These are phyloP conservation scores for Conticribra weissflogii DNA, from an alignment of 108 stramenopile genomes.

Conservation along the genomic window DNA sequence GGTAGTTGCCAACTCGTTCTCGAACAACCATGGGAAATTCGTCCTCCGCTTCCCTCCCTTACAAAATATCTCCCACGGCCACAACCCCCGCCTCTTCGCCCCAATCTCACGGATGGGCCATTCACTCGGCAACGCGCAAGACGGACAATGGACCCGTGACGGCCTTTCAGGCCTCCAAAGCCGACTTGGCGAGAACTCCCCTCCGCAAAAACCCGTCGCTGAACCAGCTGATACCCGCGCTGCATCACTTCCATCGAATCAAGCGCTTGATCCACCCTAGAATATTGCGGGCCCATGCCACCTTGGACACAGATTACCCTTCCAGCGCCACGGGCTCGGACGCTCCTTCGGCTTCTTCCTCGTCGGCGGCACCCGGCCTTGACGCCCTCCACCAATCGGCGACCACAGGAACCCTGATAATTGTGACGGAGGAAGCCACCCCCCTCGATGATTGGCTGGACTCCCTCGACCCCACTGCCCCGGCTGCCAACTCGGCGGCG, in stretches of 20 bases:
- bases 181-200: slow-evolving; percentile 58
- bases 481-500: slow-evolving; percentile 47
- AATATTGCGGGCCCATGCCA: slow-evolving; percentile 76
- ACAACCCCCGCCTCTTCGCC: slow-evolving; percentile 51
- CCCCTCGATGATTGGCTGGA: slow-evolving; percentile 72
- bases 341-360: not conserved
- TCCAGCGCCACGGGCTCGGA: slow-evolving; percentile 25
- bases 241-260: slow-evolving; percentile 80
- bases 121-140: slow-evolving; percentile 68
- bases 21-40: slow-evolving; percentile 65
- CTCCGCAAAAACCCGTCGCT: slow-evolving; percentile 5
- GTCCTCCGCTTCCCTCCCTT: slow-evolving; percentile 77
- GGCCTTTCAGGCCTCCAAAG: slow-evolving; percentile 81
- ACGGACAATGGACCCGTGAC: slow-evolving; percentile 55
- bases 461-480: slow-evolving; percentile 12
- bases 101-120: slow-evolving; percentile 69
- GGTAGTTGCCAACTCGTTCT: too few species aligned
- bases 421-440: slow-evolving; percentile 79
- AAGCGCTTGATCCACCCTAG: slow-evolving; percentile 80
- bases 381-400: slow-evolving; percentile 19
- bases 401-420: slow-evolving; percentile 74
- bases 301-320: slow-evolving; percentile 85
- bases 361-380: slow-evolving; percentile 33
- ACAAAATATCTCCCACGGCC: slow-evolving; percentile 68
- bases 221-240: slow-evolving; percentile 71